Base-by-base conservation (phyloP, 2,329 filamentous ascomycete genomes). In the Sporothrix variecibatus region DNA sequence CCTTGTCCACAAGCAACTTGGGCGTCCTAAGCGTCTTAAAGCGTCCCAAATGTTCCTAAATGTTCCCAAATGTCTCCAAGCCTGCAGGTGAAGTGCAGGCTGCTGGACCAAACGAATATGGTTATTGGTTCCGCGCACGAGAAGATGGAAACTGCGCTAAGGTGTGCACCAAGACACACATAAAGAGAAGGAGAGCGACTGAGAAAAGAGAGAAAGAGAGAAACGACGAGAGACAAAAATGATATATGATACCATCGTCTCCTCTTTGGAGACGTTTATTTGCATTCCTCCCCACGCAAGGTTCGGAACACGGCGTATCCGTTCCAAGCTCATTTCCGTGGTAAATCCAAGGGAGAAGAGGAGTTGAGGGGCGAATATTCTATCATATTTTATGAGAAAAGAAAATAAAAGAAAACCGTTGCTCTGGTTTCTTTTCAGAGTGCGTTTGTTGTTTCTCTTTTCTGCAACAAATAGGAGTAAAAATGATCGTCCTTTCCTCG, bases 231-330 rank as follows among this genome's bases (percentile, higher is more conserved):
- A 46, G 46, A 65, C 38, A 43, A 68, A 51, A 31, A 11, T 40
- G 26, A 65, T 26, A 46, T 43, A 46, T 67, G 62, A 67, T 17
- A 67, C 8, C 23, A 12, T 46, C n/a, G 12, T 26, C n/a, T 43
- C 60, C 31, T 38, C 58, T 38, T 38, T 38, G 28, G 34, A 9
- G 4, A 60, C 12, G 28, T 38, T 38, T 62, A 34, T 64, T 15
- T 2, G 34, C 8, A 34, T 26, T 3, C 17, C n/a, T 26, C 62
- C 38, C 62, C 56, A 60, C 56, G 34, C 62, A 46, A 40, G 20
- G 11, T 38, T n/a, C 62, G 62, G 62, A 67, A 67, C 38, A 67
- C 62, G 62, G 38, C 38, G 62, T 28, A 67, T 46, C 62, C 62
- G 62, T 46, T 4, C 62, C 12, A 23, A 12, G 7, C 34, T 28